Percentiles rank a stretch among this genome's conserved stretches.
Conservation (phyloP, 75 land plant genomes). For the Selaginella tamariscina region DNA sequence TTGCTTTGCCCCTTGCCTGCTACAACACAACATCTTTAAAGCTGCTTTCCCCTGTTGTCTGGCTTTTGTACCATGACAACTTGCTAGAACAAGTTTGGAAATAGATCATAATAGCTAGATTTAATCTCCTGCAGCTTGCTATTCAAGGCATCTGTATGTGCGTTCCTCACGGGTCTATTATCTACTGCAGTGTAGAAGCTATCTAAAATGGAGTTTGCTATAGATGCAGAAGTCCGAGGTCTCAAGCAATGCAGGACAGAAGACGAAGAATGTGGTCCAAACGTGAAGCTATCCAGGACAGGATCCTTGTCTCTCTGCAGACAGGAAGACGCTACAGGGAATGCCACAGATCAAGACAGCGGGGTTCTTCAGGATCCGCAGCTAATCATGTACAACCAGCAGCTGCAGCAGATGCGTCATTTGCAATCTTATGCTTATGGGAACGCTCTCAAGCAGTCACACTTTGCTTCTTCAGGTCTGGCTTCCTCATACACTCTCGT, state of each 20-base stretch:
- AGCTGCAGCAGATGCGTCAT: neutral
- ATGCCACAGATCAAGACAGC: neutral
- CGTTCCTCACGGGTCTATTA: too few relatives aligned
- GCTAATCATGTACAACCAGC: neutral
- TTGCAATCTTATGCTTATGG: neutral
- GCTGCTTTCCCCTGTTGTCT: neutral
- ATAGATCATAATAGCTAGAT: too few relatives aligned
- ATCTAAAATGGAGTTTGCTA: too few relatives aligned
- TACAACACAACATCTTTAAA: neutral
- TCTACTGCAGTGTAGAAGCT: too few relatives aligned
- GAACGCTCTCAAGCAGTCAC: neutral
- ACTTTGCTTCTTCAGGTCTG: neutral
- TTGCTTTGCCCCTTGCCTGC: neutral
- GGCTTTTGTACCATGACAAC: too few relatives aligned
- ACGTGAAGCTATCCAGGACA: neutral
- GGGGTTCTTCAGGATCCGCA: neutral
- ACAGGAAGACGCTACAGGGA: neutral
- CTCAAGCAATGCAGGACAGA: neutral
- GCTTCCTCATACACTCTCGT: too few relatives aligned
- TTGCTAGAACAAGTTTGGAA: too few relatives aligned
- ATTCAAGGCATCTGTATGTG: too few relatives aligned
- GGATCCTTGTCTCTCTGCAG: neutral
- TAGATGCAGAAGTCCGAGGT: neutral
- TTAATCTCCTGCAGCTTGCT: too few relatives aligned
- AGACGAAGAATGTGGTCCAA: neutral